These are phyloP conservation scores for Chaetomium cochliodes DNA, from an alignment of 495 filamentous ascomycete genomes.

Conservation along the genomic window DNA sequence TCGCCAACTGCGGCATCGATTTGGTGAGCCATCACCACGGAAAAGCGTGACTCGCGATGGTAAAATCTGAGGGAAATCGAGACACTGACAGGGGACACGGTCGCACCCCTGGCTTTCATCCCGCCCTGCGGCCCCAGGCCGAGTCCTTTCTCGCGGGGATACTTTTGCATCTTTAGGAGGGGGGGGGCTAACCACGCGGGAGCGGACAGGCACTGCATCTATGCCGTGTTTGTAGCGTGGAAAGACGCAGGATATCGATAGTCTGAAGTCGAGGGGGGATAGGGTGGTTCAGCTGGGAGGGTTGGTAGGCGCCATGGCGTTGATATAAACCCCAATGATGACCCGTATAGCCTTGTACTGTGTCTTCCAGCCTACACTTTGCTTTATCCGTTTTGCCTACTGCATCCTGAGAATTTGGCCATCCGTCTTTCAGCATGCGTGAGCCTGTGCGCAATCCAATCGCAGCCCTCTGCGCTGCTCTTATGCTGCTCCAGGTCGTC, in stretches of 20 bases:
- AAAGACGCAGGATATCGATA: background rate
- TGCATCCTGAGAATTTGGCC: too few species aligned
- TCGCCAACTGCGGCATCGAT: background rate
- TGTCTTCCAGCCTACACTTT: too few species aligned
- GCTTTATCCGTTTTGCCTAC: too few species aligned
- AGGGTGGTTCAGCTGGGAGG: too few species aligned
- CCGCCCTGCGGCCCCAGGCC: background rate
- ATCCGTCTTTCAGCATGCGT: background rate
- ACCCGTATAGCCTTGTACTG: background rate
- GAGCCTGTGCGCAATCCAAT: background rate
- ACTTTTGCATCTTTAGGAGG: background rate
- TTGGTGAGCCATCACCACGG: background rate
- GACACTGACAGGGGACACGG: too few species aligned
- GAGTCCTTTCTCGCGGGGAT: background rate
- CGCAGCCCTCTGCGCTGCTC: slow-evolving; percentile 4
- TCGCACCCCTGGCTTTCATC: background rate
- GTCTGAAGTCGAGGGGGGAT: background rate
- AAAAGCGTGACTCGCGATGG: background rate
- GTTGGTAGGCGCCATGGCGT: background rate
- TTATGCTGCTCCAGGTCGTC: background rate
- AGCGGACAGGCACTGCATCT: background rate
- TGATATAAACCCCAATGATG: background rate
- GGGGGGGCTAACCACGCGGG: background rate
- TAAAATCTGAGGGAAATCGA: background rate
- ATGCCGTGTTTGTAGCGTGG: background rate